These are phyloP conservation scores for Crassisporium funariophilum DNA, from an alignment of 768 basidiomycete genomes.

Conservation along the genomic window DNA sequence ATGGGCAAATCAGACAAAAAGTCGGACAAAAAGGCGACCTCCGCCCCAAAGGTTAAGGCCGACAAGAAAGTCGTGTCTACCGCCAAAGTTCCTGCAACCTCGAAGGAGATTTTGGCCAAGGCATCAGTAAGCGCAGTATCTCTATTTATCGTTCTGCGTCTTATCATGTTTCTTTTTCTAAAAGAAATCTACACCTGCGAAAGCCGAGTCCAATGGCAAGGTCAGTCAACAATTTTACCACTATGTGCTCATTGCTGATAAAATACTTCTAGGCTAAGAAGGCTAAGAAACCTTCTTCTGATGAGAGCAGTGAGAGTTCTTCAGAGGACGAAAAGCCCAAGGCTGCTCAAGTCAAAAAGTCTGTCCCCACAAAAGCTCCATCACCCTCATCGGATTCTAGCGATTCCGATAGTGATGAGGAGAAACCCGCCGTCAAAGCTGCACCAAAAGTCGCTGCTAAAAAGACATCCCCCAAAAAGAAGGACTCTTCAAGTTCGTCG, in stretches of 20 bases:
- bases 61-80: constrained; percentile 31
- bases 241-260: not conserved
- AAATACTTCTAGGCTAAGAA: constrained; percentile 13
- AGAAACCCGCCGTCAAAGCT: constrained; percentile 27
- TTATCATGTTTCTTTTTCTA: constrained; percentile 3
- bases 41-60: constrained; percentile 32
- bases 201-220: constrained; percentile 27
- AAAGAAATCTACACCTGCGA: constrained; percentile 15
- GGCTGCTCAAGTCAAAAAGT: constrained; percentile 51
- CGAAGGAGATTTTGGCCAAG: constrained; percentile 30
- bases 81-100: constrained; percentile 37
- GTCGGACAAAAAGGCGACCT: constrained; percentile 38
- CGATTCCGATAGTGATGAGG: constrained; percentile 37
- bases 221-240: constrained; percentile 20
- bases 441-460: constrained; percentile 19
- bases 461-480: constrained; percentile 15
- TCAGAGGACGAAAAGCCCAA: constrained; percentile 61
- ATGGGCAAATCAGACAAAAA: constrained; percentile 57
- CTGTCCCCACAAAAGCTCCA: constrained; percentile 37
- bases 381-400: constrained; percentile 37
- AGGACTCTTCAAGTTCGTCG: constrained; percentile 12
- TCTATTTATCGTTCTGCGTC: constrained; percentile 2
- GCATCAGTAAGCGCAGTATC: constrained; percentile 20
- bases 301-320: constrained; percentile 47
- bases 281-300: constrained; percentile 37